Evolutionary conservation across 345 rosid genomes (phyloP).

Genomic region (Sisymbrium altissimum): DNA sequence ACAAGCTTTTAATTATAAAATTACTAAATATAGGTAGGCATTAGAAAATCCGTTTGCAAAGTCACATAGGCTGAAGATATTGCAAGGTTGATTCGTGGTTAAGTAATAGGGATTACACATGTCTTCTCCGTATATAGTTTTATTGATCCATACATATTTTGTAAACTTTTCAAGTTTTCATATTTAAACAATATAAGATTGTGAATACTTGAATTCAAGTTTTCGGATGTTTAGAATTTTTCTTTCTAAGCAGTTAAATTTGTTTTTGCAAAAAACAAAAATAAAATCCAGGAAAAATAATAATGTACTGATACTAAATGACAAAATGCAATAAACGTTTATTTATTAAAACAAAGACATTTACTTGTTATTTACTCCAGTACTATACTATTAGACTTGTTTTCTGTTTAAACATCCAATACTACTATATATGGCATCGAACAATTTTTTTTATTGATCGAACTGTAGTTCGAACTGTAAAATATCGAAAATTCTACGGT

Average conservation of each 20-base stretch:
- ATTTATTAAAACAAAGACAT: not conserved
- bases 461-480: not conserved
- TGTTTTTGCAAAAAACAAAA: not conserved
- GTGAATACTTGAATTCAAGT: not conserved
- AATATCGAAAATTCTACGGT: constrained; percentile 7
- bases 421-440: constrained; percentile 1
- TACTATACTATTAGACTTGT: not conserved
- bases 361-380: not conserved
- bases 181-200: not conserved
- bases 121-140: not conserved
- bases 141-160: not conserved
- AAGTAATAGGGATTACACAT: constrained; percentile 29
- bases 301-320: not conserved
- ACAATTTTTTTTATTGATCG: not conserved
- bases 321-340: not conserved
- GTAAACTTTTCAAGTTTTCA: not conserved
- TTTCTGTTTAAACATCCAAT: not conserved
- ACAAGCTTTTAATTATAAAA: constrained; percentile 25
- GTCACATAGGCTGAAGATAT: constrained; percentile 10
- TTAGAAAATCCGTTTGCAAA: constrained; percentile 20
- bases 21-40: constrained; percentile 27
- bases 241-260: not conserved
- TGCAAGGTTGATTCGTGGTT: constrained; percentile 24
- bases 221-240: not conserved
- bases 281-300: not conserved